A percentile compares a stretch with the other conserved stretches of the same genome.
Evolutionary conservation across 2,329 filamentous ascomycete species (phyloP).

Genomic region (Aspergillus bombycis): DNA sequence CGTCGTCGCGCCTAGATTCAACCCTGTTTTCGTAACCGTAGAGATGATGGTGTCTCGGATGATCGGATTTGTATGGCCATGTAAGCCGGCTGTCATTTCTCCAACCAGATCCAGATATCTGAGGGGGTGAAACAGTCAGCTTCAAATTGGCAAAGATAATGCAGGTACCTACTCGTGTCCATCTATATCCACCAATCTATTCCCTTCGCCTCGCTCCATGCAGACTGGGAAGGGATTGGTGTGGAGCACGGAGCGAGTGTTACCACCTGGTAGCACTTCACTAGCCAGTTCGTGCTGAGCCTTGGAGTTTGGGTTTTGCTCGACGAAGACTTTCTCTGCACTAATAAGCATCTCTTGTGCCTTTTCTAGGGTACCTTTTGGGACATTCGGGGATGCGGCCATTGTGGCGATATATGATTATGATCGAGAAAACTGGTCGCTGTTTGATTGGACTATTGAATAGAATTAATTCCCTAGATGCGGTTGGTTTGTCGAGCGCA

Average conservation of each 20-base stretch:
- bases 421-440: background rate
- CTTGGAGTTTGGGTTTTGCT: conserved; percentile 14
- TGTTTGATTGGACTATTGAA: too few relatives aligned
- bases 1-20: conserved; percentile 61
- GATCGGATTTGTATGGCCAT: conserved; percentile 64
- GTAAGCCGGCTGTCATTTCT: conserved; percentile 68
- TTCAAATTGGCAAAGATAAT: background rate
- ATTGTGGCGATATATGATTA: too few relatives aligned
- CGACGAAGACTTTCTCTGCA: background rate
- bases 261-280: conserved; percentile 33
- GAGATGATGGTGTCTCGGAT: conserved; percentile 55
- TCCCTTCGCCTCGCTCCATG: conserved; percentile 16
- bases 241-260: conserved; percentile 32
- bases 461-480: too few relatives aligned
- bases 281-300: conserved; percentile 23
- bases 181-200: conserved; percentile 19
- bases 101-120: conserved; percentile 56
- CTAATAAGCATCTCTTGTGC: background rate
- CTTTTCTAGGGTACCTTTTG: background rate
- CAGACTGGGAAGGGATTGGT: conserved; percentile 23
- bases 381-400: too few relatives aligned
- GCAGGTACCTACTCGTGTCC: conserved; percentile 17
- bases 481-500: too few relatives aligned
- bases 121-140: background rate
- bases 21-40: conserved; percentile 50